phyloP scores from a whole-genome alignment of 441 rosid genomes.

The Croton setiger region DNA sequence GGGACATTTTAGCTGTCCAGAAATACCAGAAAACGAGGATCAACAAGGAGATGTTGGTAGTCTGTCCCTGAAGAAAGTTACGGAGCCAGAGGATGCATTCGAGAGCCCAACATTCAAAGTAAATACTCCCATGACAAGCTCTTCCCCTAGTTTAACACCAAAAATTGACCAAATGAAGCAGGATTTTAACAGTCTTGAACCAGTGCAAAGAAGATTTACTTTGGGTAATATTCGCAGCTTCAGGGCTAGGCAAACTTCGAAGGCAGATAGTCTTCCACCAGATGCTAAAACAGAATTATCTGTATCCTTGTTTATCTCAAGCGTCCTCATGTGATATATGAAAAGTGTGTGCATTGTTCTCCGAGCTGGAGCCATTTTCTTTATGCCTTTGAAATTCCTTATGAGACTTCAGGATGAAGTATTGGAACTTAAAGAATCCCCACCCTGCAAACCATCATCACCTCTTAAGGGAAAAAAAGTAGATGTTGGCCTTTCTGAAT shows the following conservation, averaged over 20 bases:
- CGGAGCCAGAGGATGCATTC: slow-evolving; percentile 40
- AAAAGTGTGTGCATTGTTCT: not conserved
- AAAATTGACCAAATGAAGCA: slow-evolving; percentile 37
- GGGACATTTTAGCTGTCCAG: slow-evolving; percentile 24
- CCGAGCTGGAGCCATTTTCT: slow-evolving; percentile 18
- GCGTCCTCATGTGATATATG: slow-evolving; percentile 16
- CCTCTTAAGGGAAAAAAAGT: slow-evolving; percentile 31
- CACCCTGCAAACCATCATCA: slow-evolving; percentile 30
- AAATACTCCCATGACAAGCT: slow-evolving; percentile 36
- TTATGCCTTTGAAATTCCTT: slow-evolving; percentile 44
- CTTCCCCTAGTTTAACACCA: slow-evolving; percentile 43
- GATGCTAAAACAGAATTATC: slow-evolving; percentile 33
- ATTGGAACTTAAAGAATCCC: slow-evolving; percentile 35
- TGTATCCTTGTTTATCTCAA: slow-evolving; percentile 46
- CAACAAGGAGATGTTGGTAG: slow-evolving; percentile 31
- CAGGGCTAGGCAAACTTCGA: slow-evolving; percentile 39
- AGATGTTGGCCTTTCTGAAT: slow-evolving; percentile 37
- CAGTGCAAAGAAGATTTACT: slow-evolving; percentile 32
- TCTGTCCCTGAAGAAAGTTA: slow-evolving; percentile 31
- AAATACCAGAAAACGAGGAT: slow-evolving; percentile 34
- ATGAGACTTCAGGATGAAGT: slow-evolving; percentile 47
- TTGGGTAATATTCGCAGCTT: slow-evolving; percentile 43
- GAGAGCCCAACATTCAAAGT: slow-evolving; percentile 65
- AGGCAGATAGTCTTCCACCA: slow-evolving; percentile 34
- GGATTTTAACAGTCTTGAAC: slow-evolving; percentile 35